Evolutionary conservation across 805 yeast genomes (phyloP).

Genomic region (Ogataea haglerorum): DNA sequence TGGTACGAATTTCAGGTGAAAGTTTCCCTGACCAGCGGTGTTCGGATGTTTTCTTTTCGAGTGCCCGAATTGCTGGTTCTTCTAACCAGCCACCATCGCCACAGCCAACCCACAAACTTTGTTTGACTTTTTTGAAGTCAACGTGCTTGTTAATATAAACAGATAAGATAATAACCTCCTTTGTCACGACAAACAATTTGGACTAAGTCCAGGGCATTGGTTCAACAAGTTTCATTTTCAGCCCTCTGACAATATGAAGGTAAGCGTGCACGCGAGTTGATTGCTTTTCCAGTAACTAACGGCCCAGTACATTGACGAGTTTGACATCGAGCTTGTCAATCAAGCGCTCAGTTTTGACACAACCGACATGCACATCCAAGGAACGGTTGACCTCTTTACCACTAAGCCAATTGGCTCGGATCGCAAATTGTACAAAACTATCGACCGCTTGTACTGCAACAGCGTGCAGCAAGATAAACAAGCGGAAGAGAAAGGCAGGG

Average conservation of each 20-base stretch:
- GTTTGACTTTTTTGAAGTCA: constrained; percentile 8
- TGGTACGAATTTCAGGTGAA: background rate
- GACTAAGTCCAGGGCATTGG: background rate
- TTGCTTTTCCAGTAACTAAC: background rate
- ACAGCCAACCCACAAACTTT: background rate
- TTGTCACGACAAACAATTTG: background rate
- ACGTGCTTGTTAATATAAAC: constrained; percentile 7
- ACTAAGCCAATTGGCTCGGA: constrained; percentile 93
- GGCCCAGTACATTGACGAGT: constrained; percentile 79
- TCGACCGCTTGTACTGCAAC: constrained; percentile 56
- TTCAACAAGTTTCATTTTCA: background rate
- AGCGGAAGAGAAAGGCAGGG: constrained; percentile 12
- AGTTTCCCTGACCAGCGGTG: too few relatives aligned
- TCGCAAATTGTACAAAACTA: constrained; percentile 79
- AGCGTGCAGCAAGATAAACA: constrained; percentile 10
- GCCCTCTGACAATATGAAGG: constrained; percentile 14
- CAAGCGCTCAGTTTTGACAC: constrained; percentile 80
- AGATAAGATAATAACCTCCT: constrained; percentile 1
- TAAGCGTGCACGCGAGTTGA: constrained; percentile 2
- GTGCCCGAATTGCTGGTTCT: background rate
- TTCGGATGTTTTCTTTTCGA: background rate
- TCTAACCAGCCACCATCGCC: constrained; percentile 1
- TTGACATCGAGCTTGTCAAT: constrained; percentile 87
- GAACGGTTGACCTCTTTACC: constrained; percentile 90
- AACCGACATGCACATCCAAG: constrained; percentile 70